Evolutionary conservation across 1,284 basidiomycete genomes (phyloP).

Genomic region (Serendipita sp.): DNA sequence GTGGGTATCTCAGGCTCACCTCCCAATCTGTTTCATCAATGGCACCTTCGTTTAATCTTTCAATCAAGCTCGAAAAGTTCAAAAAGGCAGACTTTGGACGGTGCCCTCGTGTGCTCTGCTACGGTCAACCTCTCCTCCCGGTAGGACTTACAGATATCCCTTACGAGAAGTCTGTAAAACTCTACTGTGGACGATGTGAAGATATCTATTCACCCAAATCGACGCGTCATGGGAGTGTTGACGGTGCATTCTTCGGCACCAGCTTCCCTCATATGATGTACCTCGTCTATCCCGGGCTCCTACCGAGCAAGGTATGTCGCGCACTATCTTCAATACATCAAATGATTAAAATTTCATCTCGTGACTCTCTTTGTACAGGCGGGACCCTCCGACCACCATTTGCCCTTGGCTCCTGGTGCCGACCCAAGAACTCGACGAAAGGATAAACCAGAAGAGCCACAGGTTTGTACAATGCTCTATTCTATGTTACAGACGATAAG

Average conservation of each 20-base stretch:
- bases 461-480: background rate
- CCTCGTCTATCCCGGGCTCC: conserved; percentile 85
- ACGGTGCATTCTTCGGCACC: conserved; percentile 93
- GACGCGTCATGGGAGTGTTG: conserved; percentile 85
- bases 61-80: conserved; percentile 78
- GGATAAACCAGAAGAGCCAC: background rate
- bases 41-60: conserved; percentile 7
- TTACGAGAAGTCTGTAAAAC: conserved; percentile 92
- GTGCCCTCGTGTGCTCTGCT: conserved; percentile 88
- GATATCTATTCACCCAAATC: conserved; percentile 94
- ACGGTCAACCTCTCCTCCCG: conserved; percentile 83
- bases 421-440: background rate
- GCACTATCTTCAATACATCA: background rate
- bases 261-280: conserved; percentile 92
- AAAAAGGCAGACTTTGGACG: conserved; percentile 93
- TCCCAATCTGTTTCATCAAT: background rate
- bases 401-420: background rate
- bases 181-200: conserved; percentile 92
- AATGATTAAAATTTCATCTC: background rate
- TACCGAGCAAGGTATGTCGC: conserved; percentile 58
- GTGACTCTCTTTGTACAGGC: background rate
- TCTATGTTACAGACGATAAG: background rate
- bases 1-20: conserved; percentile 28
- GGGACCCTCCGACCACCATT: conserved; percentile 1
- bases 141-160: conserved; percentile 87